phyloP scores from a whole-genome alignment of 2,329 filamentous ascomycete species.

The Trichoderma arundinaceum region DNA sequence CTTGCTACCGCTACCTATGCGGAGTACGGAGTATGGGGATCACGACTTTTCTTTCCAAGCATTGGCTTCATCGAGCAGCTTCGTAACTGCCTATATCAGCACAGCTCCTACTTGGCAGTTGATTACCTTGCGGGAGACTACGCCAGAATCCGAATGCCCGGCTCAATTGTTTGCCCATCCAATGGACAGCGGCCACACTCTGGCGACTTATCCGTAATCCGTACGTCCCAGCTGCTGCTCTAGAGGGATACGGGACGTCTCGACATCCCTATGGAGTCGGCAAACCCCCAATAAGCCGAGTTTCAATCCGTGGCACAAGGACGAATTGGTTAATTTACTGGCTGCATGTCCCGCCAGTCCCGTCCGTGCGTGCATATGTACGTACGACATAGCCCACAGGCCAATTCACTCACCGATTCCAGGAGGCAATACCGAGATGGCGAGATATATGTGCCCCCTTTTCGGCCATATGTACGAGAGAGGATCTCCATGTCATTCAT shows the following conservation, averaged over 20 bases:
- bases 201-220: too few species aligned
- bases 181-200: too few species aligned
- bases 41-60: too few species aligned
- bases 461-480: neutral
- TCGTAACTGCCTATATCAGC: too few species aligned
- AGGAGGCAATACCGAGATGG: neutral
- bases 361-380: constrained; percentile 24
- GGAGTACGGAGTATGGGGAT: too few species aligned
- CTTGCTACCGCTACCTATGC: too few species aligned
- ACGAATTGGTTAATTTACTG: constrained; percentile 16
- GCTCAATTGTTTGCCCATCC: too few species aligned
- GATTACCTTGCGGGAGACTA: too few species aligned
- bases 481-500: too few species aligned
- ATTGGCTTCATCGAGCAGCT: too few species aligned
- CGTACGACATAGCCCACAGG: constrained; percentile 16
- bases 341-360: constrained; percentile 24
- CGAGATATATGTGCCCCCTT: neutral
- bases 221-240: neutral
- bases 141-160: too few species aligned
- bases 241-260: neutral
- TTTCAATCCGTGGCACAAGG: constrained; percentile 13
- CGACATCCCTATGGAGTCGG: neutral
- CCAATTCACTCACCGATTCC: constrained; percentile 5
- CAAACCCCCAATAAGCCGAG: constrained; percentile 2
- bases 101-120: too few species aligned